phyloP scores from a whole-genome alignment of 345 rosid genomes.

The Nasturtium officinale region DNA sequence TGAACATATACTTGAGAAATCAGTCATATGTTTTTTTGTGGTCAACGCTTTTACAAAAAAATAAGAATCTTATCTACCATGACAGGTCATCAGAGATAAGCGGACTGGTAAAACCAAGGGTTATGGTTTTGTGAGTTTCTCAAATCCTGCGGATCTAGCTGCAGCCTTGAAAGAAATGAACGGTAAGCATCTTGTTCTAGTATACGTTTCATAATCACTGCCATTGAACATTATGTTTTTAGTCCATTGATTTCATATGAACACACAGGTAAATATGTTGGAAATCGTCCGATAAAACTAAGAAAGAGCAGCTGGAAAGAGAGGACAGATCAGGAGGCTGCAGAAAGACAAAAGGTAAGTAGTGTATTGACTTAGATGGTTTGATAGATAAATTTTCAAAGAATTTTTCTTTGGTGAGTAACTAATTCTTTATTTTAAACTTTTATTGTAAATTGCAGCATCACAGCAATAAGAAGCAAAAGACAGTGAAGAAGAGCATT shows the following conservation, averaged over 20 bases:
- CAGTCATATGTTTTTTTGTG: background rate
- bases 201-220: background rate
- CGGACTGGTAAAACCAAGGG: conserved; percentile 98
- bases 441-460: conserved; percentile 41
- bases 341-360: conserved; percentile 72
- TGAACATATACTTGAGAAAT: background rate
- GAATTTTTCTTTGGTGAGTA: background rate
- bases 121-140: conserved; percentile 96
- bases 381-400: background rate
- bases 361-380: background rate
- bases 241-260: conserved; percentile 11
- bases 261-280: conserved; percentile 88
- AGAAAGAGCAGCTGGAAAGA: conserved; percentile 99
- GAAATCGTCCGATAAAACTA: conserved; percentile 91
- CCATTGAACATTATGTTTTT: background rate
- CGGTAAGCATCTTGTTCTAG: conserved; percentile 48
- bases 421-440: background rate
- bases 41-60: background rate
- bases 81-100: conserved; percentile 94
- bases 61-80: background rate
- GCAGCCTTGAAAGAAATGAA: conserved; percentile 96
- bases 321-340: conserved; percentile 74
- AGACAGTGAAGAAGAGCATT: conserved; percentile 68
- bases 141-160: conserved; percentile 81
- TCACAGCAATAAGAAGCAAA: conserved; percentile 70